These are phyloP conservation scores for Ophiognomonia clavigignenti-juglandacearum DNA, from an alignment of 2,329 filamentous ascomycete genomes.

Conservation along the genomic window DNA sequence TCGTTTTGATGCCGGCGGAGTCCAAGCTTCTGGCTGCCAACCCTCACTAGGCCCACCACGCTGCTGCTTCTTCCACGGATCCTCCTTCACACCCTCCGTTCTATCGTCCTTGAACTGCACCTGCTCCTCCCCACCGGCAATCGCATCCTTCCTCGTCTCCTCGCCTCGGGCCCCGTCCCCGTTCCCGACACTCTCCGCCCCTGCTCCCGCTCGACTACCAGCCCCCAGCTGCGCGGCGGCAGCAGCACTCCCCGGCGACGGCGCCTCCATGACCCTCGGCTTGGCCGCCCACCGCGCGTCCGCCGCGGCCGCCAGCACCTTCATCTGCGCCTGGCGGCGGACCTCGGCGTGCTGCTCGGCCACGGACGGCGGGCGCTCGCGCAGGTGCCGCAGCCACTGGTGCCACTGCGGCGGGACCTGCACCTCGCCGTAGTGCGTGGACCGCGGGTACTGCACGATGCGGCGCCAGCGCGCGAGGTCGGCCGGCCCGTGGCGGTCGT, in stretches of 20 bases:
- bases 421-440: conserved; percentile 50
- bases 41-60: conserved; percentile 53
- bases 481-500: conserved; percentile 35
- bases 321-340: conserved; percentile 46
- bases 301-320: conserved; percentile 53
- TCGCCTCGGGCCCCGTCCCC: conserved; percentile 11
- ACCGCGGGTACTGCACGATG: conserved; percentile 55
- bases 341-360: conserved; percentile 53
- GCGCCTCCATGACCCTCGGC: no score
- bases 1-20: conserved; percentile 27
- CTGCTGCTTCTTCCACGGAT: conserved; percentile 55
- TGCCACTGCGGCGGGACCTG: conserved; percentile 60
- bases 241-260: no score
- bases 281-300: conserved; percentile 62
- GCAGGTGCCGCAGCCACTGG: conserved; percentile 62
- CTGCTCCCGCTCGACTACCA: no score
- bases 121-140: conserved; percentile 14
- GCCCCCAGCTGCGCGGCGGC: no score
- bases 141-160: conserved; percentile 1
- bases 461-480: conserved; percentile 47
- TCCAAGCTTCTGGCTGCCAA: conserved; percentile 66
- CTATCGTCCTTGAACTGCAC: background rate
- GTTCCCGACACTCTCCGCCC: no score
- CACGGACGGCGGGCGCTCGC: conserved; percentile 48
- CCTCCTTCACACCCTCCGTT: conserved; percentile 18